phyloP scores from a whole-genome alignment of 306 rosid species.

The Trifolium dubium region DNA sequence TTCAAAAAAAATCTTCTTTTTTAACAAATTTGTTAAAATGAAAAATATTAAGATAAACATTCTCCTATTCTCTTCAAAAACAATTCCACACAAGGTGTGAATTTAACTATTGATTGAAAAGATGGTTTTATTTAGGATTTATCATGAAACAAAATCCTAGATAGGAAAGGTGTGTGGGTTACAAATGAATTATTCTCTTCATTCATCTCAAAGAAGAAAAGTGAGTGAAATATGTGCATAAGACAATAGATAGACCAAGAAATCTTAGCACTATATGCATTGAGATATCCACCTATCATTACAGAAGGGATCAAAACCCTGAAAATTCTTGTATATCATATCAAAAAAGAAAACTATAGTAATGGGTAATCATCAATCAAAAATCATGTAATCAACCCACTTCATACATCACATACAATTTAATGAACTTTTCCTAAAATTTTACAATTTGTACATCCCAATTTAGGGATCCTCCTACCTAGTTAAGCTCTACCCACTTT shows the following conservation, averaged over 20 bases:
- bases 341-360: conserved; percentile 3
- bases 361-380: conserved; percentile 1
- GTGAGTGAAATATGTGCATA: neutral
- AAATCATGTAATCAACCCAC: conserved; percentile 27
- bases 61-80: too few species aligned
- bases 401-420: conserved; percentile 18
- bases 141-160: neutral
- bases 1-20: too few species aligned
- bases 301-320: conserved; percentile 9
- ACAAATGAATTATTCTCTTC: neutral
- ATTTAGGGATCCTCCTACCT: conserved; percentile 30
- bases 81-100: too few species aligned
- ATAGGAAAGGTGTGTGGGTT: neutral
- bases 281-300: neutral
- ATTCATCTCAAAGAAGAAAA: neutral
- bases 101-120: neutral
- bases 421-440: conserved; percentile 16
- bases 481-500: conserved; percentile 42
- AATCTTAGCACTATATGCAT: neutral
- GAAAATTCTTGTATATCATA: neutral
- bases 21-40: too few species aligned
- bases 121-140: neutral
- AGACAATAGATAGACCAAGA: neutral
- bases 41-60: too few species aligned
- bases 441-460: conserved; percentile 36